phyloP scores from a whole-genome alignment of 192 early-diverging fungal genomes.

The Podila clonocystis region DNA sequence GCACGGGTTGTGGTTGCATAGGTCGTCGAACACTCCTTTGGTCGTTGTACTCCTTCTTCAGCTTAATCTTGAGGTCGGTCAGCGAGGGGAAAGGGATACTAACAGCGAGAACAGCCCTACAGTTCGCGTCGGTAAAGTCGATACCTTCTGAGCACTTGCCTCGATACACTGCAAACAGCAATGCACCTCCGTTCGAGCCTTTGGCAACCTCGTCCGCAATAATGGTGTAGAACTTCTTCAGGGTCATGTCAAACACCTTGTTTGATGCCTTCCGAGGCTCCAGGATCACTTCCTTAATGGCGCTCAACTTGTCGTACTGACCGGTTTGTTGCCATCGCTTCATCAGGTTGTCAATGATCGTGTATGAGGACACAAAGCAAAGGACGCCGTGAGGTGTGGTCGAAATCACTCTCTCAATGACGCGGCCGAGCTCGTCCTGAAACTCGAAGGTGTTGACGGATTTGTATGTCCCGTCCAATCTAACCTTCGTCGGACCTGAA shows the following conservation, averaged over 20 bases:
- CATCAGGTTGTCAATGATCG: slow-evolving; percentile 10
- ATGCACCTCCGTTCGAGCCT: slow-evolving; percentile 52
- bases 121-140: slow-evolving; percentile 74
- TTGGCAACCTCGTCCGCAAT: slow-evolving; percentile 34
- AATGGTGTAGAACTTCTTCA: slow-evolving; percentile 57
- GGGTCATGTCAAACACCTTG: slow-evolving; percentile 46
- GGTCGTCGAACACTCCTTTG: slow-evolving; percentile 4
- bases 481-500: slow-evolving; percentile 19
- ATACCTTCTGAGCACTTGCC: slow-evolving; percentile 81
- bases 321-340: slow-evolving; percentile 17
- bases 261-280: slow-evolving; percentile 19
- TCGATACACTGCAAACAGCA: slow-evolving; percentile 77
- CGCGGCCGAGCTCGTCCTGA: slow-evolving; percentile 31
- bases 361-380: slow-evolving; percentile 30
- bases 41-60: slow-evolving; percentile 55
- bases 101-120: slow-evolving; percentile 70
- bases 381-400: slow-evolving; percentile 58
- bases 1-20: not conserved
- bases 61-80: slow-evolving; percentile 65
- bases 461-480: slow-evolving; percentile 23
- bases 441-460: slow-evolving; percentile 13
- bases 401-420: slow-evolving; percentile 27
- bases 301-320: slow-evolving; percentile 6
- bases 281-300: slow-evolving; percentile 21
- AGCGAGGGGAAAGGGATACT: slow-evolving; percentile 69